These are phyloP conservation scores for Blakeslea trispora DNA, from an alignment of 371 early-diverging fungal genomes.

Conservation along the genomic window DNA sequence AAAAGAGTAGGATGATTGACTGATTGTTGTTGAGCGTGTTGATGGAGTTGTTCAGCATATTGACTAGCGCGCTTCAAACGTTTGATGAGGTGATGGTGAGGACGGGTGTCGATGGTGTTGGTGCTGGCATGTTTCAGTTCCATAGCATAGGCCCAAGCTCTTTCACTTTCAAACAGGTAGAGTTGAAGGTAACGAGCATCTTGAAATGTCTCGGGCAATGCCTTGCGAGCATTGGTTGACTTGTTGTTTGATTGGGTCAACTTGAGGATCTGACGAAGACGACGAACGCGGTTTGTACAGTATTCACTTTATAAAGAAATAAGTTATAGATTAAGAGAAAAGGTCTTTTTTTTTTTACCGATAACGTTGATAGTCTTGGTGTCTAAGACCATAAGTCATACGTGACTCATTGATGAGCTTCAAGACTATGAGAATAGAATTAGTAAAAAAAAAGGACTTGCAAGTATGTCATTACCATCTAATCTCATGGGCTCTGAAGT, in stretches of 20 bases:
- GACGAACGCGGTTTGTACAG: constrained; percentile 69
- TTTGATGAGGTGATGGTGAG: constrained; percentile 66
- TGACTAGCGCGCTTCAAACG: constrained; percentile 67
- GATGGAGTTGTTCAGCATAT: constrained; percentile 52
- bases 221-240: constrained; percentile 44
- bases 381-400: constrained; percentile 81
- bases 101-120: constrained; percentile 63
- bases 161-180: constrained; percentile 69
- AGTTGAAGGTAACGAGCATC: constrained; percentile 64
- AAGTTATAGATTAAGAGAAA: not conserved
- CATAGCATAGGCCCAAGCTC: constrained; percentile 84
- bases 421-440: constrained; percentile 38
- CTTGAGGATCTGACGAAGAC: constrained; percentile 62
- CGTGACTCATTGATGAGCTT: constrained; percentile 67
- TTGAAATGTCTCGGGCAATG: constrained; percentile 48
- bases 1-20: constrained; percentile 59
- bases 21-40: constrained; percentile 52
- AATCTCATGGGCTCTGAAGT: constrained; percentile 3
- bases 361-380: constrained; percentile 82
- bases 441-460: not conserved
- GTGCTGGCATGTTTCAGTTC: constrained; percentile 66
- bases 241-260: constrained; percentile 62
- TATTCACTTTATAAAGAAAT: constrained; percentile 52
- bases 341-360: constrained; percentile 38
- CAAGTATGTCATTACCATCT: too few relatives aligned